Conservation (phyloP, 352 stramenopile genomes). For the Pythium diclinum region DNA sequence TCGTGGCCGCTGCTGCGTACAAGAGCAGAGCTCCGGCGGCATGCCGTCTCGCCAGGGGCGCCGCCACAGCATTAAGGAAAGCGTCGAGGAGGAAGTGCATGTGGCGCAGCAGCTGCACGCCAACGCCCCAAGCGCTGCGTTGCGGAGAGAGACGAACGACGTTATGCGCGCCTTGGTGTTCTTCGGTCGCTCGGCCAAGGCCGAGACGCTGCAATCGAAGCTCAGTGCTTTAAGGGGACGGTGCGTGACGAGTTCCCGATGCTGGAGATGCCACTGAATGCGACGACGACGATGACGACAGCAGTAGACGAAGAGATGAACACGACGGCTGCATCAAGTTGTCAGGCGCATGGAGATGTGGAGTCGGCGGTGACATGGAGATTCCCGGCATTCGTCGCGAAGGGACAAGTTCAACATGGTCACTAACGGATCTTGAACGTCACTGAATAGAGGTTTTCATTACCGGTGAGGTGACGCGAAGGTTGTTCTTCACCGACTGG, state of each 20-base stretch:
- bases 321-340: not conserved
- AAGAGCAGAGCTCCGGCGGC: constrained; percentile 45
- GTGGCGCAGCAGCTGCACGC: constrained; percentile 45
- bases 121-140: constrained; percentile 34
- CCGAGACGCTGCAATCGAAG: constrained; percentile 42
- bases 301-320: not conserved
- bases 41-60: constrained; percentile 49
- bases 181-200: constrained; percentile 40
- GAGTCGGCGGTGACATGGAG: constrained; percentile 9
- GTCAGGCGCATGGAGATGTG: not conserved
- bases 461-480: no score
- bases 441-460: constrained; percentile 5
- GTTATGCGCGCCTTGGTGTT: constrained; percentile 54
- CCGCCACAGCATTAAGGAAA: constrained; percentile 64
- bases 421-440: constrained; percentile 2
- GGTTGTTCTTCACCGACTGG: no score
- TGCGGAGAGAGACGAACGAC: constrained; percentile 35
- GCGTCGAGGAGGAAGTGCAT: constrained; percentile 63
- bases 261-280: not conserved
- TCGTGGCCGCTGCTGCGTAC: constrained; percentile 18
- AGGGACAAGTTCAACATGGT: constrained; percentile 5
- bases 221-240: constrained; percentile 42
- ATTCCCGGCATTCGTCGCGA: constrained; percentile 13
- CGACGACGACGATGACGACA: not conserved
- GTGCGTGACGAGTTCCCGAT: constrained; percentile 27